A percentile compares a stretch with the other conserved stretches of the same genome.
phyloP scores from a whole-genome alignment of 2,329 filamentous ascomycete species.

The Phyllosticta citrichinensis region DNA sequence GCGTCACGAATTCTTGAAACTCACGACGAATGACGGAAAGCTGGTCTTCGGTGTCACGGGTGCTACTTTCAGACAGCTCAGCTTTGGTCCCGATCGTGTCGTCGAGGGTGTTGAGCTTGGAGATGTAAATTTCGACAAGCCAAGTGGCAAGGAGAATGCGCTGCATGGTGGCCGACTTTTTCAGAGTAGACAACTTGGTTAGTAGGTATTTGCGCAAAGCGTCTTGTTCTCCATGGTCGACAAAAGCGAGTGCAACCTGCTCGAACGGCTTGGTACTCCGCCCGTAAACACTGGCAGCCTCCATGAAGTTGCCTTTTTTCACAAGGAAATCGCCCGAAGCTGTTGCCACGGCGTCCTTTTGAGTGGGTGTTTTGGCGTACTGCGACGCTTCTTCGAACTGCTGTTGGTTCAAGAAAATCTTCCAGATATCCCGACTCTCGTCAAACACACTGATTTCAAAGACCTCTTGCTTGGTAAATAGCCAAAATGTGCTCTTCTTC shows the following conservation, averaged over 20 bases:
- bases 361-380: conserved; percentile 67
- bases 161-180: conserved; percentile 82
- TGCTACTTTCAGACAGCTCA: conserved; percentile 64
- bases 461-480: conserved; percentile 84
- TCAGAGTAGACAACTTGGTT: conserved; percentile 71
- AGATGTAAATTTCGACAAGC: conserved; percentile 95
- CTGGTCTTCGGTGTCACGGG: conserved; percentile 61
- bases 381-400: conserved; percentile 82
- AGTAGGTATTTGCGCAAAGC: conserved; percentile 82
- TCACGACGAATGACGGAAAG: conserved; percentile 63
- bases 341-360: conserved; percentile 85
- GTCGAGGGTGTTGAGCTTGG: conserved; percentile 87
- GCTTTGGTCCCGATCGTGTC: conserved; percentile 87
- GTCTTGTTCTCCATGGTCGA: conserved; percentile 83
- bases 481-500: conserved; percentile 95
- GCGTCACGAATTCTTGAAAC: conserved; percentile 78
- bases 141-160: conserved; percentile 90
- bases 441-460: conserved; percentile 88
- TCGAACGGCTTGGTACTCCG: conserved; percentile 96
- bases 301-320: conserved; percentile 67
- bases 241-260: conserved; percentile 82
- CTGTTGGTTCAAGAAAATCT: conserved; percentile 76
- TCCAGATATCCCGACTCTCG: conserved; percentile 89
- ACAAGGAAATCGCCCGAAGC: conserved; percentile 85
- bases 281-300: conserved; percentile 84